Evolutionary conservation across 2,329 filamentous ascomycete genomes (phyloP), one percentile per base, ranked within the genome.

Genomic region (Stachybotrys elegans): DNA sequence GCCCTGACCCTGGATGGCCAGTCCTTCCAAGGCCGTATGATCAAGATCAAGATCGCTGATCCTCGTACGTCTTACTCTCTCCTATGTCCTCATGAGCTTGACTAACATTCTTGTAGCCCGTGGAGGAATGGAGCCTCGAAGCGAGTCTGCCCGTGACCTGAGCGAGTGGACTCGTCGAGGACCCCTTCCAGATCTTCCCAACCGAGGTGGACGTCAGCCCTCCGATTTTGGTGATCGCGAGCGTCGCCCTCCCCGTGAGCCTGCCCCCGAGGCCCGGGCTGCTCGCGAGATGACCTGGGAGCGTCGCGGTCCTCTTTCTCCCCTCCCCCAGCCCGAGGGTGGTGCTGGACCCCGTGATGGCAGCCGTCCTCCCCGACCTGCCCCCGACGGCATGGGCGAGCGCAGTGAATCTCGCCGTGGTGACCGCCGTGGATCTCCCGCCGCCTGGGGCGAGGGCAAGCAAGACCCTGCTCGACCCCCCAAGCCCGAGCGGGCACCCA

Each of bases 21-120:
- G 48, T 83, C 81, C 47, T 91, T 97, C 66, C 86, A 94, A 65
- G 90, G 90, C 56, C 85, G 93, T 55, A 86, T 84, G 61, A 90
- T 98, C 65, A 84, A 89, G 64, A 85, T 97, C 63, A 96, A 91
- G 73, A 84, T 98, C 62, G 94, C 93, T 42, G 94, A 98, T 73
- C 93, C 93, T 66, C 92, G 93, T 98, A 85, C 70, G 90, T 57
- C 23, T 17, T 21, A 13, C 20, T 23, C 31, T 16, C 40, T 27
- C 27, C 42, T 37, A 21, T n/a, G n/a, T n/a, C n/a, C n/a, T n/a
- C n/a, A n/a, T n/a, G n/a, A n/a, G n/a, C n/a, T 36, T 11, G 48
- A 46, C 66, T 77, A 52, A 80, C 63, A 47, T 22, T 14, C 19
- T 14, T 54, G 42, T 57, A 96, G 91, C 91, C 63, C 95, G 95